Percentiles rank a stretch among this genome's conserved stretches.
Conservation (phyloP, 768 basidiomycete genomes). For the Trametes meyenii region DNA sequence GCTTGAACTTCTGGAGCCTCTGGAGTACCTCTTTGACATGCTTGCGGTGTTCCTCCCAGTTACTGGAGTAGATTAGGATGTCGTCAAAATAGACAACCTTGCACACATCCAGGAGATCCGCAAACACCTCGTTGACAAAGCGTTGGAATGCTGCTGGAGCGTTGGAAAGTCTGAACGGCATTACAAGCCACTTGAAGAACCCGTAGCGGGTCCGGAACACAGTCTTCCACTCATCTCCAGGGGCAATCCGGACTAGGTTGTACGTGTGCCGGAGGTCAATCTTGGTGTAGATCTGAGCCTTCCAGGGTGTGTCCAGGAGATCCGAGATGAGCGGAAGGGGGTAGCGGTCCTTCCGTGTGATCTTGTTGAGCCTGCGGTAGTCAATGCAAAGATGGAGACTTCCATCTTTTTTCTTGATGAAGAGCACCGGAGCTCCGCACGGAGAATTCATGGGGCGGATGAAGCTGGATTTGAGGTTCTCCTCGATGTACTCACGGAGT, state of each 20-base stretch:
- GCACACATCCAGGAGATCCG: constrained; percentile 18
- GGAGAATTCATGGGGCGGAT: constrained; percentile 8
- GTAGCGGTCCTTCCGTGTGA: constrained; percentile 19
- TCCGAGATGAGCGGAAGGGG: constrained; percentile 34
- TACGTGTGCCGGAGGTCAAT: constrained; percentile 43
- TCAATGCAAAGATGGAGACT: not conserved
- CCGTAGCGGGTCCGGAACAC: constrained; percentile 40
- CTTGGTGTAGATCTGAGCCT: constrained; percentile 35
- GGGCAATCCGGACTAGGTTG: constrained; percentile 40
- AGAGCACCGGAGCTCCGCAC: constrained; percentile 1
- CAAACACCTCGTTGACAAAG: constrained; percentile 20
- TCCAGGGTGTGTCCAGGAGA: constrained; percentile 31
- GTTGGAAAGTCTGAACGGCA: constrained; percentile 31
- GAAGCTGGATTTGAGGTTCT: constrained; percentile 4
- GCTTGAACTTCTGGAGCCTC: constrained; percentile 33
- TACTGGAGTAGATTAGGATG: constrained; percentile 21
- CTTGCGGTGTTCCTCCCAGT: constrained; percentile 22
- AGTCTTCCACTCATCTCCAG: constrained; percentile 39
- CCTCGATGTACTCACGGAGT: not conserved
- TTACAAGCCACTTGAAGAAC: constrained; percentile 35
- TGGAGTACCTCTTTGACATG: constrained; percentile 25
- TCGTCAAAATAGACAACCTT: constrained; percentile 20
- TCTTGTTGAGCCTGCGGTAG: not conserved
- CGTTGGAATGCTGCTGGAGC: constrained; percentile 8
- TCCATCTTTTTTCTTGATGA: not conserved